A percentile compares a stretch with the other conserved stretches of the same genome.
These are phyloP conservation scores for Boletus vinaceobasis DNA, from an alignment of 768 basidiomycete genomes.

Conservation along the genomic window DNA sequence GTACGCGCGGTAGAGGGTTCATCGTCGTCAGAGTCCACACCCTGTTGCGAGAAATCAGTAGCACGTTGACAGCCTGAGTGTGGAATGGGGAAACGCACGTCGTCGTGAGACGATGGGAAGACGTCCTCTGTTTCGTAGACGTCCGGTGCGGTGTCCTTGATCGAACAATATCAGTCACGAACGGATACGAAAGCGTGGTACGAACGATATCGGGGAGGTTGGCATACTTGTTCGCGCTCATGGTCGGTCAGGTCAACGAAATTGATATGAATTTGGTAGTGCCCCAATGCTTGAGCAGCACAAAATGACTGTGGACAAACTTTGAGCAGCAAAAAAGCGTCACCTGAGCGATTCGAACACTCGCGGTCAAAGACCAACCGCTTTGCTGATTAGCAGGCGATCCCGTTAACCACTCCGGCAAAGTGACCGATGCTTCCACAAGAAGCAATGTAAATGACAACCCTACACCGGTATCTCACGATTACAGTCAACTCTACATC, in stretches of 20 bases:
- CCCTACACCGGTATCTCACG: neutral
- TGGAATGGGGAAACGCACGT: constrained; percentile 39
- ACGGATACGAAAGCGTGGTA: constrained; percentile 5
- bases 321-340: constrained; percentile 40
- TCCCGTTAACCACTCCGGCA: constrained; percentile 95
- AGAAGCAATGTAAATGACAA: neutral
- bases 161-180: constrained; percentile 2
- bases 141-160: constrained; percentile 85
- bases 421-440: constrained; percentile 51
- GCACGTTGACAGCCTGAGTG: neutral
- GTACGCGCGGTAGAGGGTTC: constrained; percentile 46
- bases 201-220: constrained; percentile 89
- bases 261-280: neutral
- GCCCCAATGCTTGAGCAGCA: neutral
- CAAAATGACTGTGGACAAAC: neutral
- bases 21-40: constrained; percentile 65
- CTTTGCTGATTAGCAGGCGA: constrained; percentile 61
- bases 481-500: no score
- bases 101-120: constrained; percentile 48
- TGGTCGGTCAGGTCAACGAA: constrained; percentile 21
- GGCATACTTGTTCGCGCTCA: constrained; percentile 78
- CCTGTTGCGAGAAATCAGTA: constrained; percentile 35
- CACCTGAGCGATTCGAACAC: constrained; percentile 64
- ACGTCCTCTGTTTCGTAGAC: constrained; percentile 90
- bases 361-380: constrained; percentile 61